Conservation (phyloP, 225 moss, liverwort and hornwort species). For the Ulota crispa region DNA sequence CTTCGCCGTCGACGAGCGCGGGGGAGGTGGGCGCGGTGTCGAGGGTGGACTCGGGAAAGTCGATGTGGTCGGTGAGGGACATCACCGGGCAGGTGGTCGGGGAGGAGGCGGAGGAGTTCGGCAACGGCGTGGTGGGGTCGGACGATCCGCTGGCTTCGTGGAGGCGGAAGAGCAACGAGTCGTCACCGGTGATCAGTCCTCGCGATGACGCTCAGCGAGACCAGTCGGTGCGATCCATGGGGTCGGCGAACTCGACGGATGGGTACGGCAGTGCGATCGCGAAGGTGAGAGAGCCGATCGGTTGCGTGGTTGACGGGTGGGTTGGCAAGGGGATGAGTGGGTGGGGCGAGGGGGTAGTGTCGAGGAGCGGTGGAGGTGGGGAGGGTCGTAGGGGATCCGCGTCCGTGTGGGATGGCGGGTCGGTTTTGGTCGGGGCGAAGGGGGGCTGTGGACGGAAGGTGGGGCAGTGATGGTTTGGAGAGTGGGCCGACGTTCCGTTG, state of each 20-base stretch:
- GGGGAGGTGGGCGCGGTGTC: conserved; percentile 88
- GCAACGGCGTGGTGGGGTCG: conserved; percentile 77
- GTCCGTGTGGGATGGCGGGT: background rate
- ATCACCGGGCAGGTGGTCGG: conserved; percentile 69
- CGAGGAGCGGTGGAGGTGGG: background rate
- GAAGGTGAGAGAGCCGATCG: conserved; percentile 37
- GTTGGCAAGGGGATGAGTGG: background rate
- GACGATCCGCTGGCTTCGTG: conserved; percentile 95
- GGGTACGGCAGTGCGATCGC: conserved; percentile 74
- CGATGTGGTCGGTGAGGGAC: conserved; percentile 93
- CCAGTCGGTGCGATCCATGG: conserved; percentile 73
- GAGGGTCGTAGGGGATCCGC: too few species aligned
- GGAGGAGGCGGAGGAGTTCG: conserved; percentile 77
- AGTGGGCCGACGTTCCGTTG: background rate
- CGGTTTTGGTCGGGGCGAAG: background rate
- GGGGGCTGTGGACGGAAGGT: background rate
- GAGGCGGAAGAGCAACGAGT: conserved; percentile 99
- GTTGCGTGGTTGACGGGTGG: background rate
- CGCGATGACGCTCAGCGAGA: conserved; percentile 62
- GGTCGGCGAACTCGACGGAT: conserved; percentile 84
- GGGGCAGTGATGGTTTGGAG: background rate
- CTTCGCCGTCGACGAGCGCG: conserved; percentile 89
- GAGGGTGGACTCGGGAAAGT: conserved; percentile 94
- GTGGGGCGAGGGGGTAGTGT: background rate
- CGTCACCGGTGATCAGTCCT: conserved; percentile 89